phyloP scores from a whole-genome alignment of 169 alveolate species.

The Eimeria falciformis region DNA sequence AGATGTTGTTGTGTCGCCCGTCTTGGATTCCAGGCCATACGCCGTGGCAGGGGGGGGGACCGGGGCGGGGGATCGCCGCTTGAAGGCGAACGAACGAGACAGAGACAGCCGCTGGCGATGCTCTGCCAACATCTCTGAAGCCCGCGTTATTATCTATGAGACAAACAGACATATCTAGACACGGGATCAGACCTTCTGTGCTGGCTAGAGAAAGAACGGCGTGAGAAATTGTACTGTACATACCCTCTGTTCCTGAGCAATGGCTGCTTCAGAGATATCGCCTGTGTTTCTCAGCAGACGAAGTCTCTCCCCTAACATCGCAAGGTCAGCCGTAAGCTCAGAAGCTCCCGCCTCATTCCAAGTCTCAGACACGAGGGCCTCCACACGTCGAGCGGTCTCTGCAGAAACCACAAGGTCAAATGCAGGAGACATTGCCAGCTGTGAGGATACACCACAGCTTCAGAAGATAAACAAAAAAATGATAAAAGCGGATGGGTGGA shows the following conservation, averaged over 20 bases:
- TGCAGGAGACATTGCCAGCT: neutral
- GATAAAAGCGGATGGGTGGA: neutral
- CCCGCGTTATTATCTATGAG: constrained; percentile 7
- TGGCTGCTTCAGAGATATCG: neutral
- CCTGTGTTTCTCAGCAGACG: neutral
- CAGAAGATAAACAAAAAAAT: neutral
- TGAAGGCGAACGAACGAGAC: constrained; percentile 21
- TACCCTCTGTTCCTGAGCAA: constrained; percentile 34
- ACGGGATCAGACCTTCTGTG: neutral
- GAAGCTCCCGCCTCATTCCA: neutral
- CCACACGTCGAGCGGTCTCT: constrained; percentile 5
- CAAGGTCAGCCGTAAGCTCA: neutral
- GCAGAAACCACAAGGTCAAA: neutral
- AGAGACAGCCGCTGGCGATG: constrained; percentile 18
- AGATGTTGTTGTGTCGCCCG: neutral
- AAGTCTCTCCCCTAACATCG: neutral
- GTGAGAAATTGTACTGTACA: neutral
- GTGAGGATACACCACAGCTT: neutral
- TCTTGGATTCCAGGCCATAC: neutral
- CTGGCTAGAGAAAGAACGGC: neutral
- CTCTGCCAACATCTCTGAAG: constrained; percentile 12
- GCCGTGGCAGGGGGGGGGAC: neutral
- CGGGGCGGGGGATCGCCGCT: neutral
- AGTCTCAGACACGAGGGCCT: neutral
- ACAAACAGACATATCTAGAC: neutral